These are phyloP conservation scores for Alternaria sp. DNA, from an alignment of 2,329 filamentous ascomycete genomes.

Conservation along the genomic window DNA sequence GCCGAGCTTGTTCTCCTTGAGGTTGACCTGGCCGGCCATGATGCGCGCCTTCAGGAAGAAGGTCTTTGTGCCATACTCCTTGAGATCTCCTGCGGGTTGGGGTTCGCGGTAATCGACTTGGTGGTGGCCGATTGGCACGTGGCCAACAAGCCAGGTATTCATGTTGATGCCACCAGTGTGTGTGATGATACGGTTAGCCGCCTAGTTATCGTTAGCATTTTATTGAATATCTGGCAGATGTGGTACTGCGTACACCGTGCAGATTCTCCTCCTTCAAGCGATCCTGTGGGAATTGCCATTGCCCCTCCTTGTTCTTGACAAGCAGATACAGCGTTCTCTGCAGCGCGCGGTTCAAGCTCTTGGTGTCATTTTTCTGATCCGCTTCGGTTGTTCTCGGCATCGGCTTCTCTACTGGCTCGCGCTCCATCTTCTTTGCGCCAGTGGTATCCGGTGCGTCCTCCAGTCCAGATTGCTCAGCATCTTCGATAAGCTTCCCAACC, in stretches of 20 bases:
- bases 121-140: conserved; percentile 84
- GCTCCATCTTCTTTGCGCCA: conserved; percentile 54
- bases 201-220: conserved; percentile 62
- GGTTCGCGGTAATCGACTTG: conserved; percentile 63
- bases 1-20: conserved; percentile 74
- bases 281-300: conserved; percentile 84
- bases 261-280: conserved; percentile 77
- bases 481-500: conserved; percentile 74
- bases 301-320: conserved; percentile 73
- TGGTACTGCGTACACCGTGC: conserved; percentile 71
- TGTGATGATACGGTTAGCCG: conserved; percentile 79
- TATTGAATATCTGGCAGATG: background rate
- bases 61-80: conserved; percentile 75
- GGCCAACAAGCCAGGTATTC: conserved; percentile 98
- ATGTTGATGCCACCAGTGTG: conserved; percentile 88
- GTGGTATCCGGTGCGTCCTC: conserved; percentile 51
- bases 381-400: conserved; percentile 77
- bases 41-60: conserved; percentile 98
- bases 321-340: conserved; percentile 87
- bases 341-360: conserved; percentile 79
- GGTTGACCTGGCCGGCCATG: conserved; percentile 92
- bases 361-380: conserved; percentile 76
- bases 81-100: conserved; percentile 29
- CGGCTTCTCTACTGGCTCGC: conserved; percentile 74
- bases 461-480: conserved; percentile 69